Evolutionary conservation across 2,329 filamentous ascomycete genomes (phyloP), one percentile per base, ranked within the genome.

Genomic region (Pezicula rhizophila): DNA sequence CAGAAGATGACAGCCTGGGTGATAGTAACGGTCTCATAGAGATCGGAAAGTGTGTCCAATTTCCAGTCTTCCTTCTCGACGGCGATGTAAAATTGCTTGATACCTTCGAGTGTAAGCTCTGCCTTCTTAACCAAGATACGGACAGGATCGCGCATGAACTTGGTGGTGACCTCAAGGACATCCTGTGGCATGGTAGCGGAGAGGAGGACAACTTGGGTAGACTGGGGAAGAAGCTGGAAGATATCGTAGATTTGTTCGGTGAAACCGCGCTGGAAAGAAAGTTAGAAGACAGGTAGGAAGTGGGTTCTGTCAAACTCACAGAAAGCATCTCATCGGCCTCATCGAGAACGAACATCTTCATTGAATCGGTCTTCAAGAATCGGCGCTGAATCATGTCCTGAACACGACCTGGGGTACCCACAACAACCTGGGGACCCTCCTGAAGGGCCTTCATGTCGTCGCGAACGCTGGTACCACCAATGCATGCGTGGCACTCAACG

Each of bases 51-150:
- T 54, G 93, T 99, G 74, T 99, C 93, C 60, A 99, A 85, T 79
- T 99, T 99, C 93, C 93, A 99, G 69, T 99, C 93, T 73, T 99
- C 93, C 82, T 99, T 97, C 81, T 99, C 93, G 53, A 99, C 93
- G 52, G 93, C 93, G 75, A 99, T 97, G 79, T 96, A 99, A 79
- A 96, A 99, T 74, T 99, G 93, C 83, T 99, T 99, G 70, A 99
- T 95, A 89, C 93, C 93, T 78, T 99, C 93, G 52, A 99, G 89
- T 67, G 93, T 99, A 73, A 99, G 85, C 73, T 99, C 93, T 68
- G 95, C 92, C 84, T 96, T 96, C 87, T 99, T 99, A 75, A 99
- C 93, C 63, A 99, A 82, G 69, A 99, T 97, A 69, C 93, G 91
- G 72, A 99, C 88, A 61, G 93, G 93, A 75, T 99, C 93, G 65